These are phyloP conservation scores for Nicotiana tabacum DNA, from an alignment of 257 asterid species.

Conservation along the genomic window DNA sequence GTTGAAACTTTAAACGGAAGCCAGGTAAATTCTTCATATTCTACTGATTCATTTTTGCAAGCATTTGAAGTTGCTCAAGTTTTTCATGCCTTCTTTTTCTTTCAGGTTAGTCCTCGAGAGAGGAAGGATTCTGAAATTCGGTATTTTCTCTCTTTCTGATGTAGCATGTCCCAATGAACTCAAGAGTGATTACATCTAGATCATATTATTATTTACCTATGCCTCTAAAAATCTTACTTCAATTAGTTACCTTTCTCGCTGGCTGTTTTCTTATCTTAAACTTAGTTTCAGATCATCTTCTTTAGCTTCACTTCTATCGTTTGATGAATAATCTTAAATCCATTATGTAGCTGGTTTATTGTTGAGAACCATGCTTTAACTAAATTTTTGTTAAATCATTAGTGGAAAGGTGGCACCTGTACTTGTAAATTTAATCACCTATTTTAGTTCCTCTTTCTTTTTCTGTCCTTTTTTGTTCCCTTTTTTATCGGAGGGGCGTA, in stretches of 20 bases:
- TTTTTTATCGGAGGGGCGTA: not conserved
- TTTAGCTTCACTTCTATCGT: not conserved
- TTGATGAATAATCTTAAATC: not conserved
- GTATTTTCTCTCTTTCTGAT: slow-evolving; percentile 36
- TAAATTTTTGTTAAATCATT: not conserved
- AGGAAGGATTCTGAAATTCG: slow-evolving; percentile 95
- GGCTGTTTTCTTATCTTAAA: not conserved
- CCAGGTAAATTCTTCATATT: slow-evolving; percentile 49
- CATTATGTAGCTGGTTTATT: not conserved
- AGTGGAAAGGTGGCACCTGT: not conserved
- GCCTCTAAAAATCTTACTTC: not conserved
- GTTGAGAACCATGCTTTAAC: not conserved
- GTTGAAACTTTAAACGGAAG: slow-evolving; percentile 73
- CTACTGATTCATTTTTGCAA: not conserved
- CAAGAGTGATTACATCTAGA: not conserved
- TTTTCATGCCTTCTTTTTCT: slow-evolving; percentile 15
- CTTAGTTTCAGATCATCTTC: not conserved
- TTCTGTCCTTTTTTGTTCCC: not conserved
- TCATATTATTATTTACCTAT: not conserved
- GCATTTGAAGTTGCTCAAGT: slow-evolving; percentile 18
- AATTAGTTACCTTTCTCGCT: not conserved
- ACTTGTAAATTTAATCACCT: not conserved
- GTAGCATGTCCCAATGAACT: not conserved
- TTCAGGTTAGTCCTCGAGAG: slow-evolving; percentile 80
- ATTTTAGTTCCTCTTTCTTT: not conserved